phyloP scores from a whole-genome alignment of 495 filamentous ascomycete species.

The Chlorociboria aeruginascens region DNA sequence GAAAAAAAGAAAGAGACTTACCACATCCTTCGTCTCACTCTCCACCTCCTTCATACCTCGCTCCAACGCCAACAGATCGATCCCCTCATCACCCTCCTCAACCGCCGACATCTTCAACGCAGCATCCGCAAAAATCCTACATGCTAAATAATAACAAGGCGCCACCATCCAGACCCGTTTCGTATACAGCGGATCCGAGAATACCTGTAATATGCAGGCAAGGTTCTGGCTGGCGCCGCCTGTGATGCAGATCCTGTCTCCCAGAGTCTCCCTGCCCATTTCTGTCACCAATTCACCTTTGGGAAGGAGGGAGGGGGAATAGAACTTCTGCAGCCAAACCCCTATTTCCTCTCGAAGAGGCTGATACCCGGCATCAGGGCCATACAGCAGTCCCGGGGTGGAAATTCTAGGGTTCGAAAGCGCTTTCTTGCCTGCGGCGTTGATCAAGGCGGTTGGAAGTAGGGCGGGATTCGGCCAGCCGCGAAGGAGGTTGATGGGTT shows the following conservation, averaged over 20 bases:
- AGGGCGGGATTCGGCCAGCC: slow-evolving; percentile 64
- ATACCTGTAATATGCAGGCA: slow-evolving; percentile 58
- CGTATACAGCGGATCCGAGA: slow-evolving; percentile 67
- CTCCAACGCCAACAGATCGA: slow-evolving; percentile 51
- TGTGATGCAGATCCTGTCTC: slow-evolving; percentile 62
- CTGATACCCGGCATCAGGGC: slow-evolving; percentile 61
- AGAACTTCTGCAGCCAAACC: slow-evolving; percentile 55
- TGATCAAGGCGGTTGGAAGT: slow-evolving; percentile 49
- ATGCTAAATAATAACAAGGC: slow-evolving; percentile 71
- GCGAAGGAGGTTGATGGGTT: slow-evolving; percentile 50
- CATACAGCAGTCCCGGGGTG: slow-evolving; percentile 56
- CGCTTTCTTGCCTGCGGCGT: slow-evolving; percentile 37
- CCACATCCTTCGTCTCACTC: background rate
- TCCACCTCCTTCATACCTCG: slow-evolving; percentile 12
- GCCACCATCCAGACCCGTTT: slow-evolving; percentile 61
- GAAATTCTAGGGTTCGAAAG: slow-evolving; percentile 46
- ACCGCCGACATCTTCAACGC: slow-evolving; percentile 57
- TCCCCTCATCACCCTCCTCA: slow-evolving; percentile 61
- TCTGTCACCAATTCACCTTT: background rate
- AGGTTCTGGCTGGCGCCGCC: slow-evolving; percentile 70
- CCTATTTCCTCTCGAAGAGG: slow-evolving; percentile 53
- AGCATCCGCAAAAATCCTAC: slow-evolving; percentile 66
- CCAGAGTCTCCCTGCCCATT: slow-evolving; percentile 15
- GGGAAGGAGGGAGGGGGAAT: slow-evolving; percentile 26
- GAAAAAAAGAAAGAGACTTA: slow-evolving; percentile 2